These are phyloP conservation scores for Leishmania guyanensis DNA, from an alignment of 208 protist species.

Conservation along the genomic window DNA sequence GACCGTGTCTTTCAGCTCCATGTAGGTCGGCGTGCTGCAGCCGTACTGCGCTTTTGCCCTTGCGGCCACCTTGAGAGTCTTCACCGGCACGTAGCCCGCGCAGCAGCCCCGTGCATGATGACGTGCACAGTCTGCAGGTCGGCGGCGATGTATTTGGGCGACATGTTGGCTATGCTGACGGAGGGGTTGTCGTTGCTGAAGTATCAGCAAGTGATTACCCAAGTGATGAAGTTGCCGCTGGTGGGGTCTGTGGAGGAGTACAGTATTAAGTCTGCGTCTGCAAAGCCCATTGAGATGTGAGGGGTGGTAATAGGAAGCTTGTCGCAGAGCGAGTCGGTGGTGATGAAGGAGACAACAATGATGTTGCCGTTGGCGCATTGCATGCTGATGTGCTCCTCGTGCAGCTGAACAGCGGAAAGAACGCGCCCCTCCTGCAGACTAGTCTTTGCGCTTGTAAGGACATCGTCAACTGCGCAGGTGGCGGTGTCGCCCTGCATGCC, in stretches of 20 bases:
- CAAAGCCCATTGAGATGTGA: slow-evolving; percentile 42
- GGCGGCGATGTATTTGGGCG: slow-evolving; percentile 7
- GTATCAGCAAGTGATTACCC: slow-evolving; percentile 46
- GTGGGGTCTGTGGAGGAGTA: slow-evolving; percentile 55
- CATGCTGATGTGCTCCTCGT: slow-evolving; percentile 48
- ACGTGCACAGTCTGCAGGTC: slow-evolving; percentile 11
- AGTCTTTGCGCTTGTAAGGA: slow-evolving; percentile 44
- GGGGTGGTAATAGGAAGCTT: slow-evolving; percentile 33
- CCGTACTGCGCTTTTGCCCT: slow-evolving; percentile 59
- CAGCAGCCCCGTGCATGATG: slow-evolving; percentile 82
- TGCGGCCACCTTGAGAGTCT: slow-evolving; percentile 23
- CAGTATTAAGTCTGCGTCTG: slow-evolving; percentile 57
- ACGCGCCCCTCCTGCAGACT: slow-evolving; percentile 31
- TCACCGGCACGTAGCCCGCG: slow-evolving; percentile 10
- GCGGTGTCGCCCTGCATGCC: not conserved
- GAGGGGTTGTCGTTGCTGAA: slow-evolving; percentile 23
- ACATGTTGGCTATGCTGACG: slow-evolving; percentile 41
- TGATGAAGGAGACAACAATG: not conserved
- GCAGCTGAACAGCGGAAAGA: slow-evolving; percentile 41
- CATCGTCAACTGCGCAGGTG: slow-evolving; percentile 26
- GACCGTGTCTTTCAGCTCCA: slow-evolving; percentile 81
- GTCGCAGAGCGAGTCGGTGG: slow-evolving; percentile 3
- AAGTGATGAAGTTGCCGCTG: slow-evolving; percentile 17
- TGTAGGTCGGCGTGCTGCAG: slow-evolving; percentile 44
- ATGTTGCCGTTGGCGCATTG: slow-evolving; percentile 14